Conservation (phyloP, 192 early-diverging fungal genomes). For the Podila epigama region DNA sequence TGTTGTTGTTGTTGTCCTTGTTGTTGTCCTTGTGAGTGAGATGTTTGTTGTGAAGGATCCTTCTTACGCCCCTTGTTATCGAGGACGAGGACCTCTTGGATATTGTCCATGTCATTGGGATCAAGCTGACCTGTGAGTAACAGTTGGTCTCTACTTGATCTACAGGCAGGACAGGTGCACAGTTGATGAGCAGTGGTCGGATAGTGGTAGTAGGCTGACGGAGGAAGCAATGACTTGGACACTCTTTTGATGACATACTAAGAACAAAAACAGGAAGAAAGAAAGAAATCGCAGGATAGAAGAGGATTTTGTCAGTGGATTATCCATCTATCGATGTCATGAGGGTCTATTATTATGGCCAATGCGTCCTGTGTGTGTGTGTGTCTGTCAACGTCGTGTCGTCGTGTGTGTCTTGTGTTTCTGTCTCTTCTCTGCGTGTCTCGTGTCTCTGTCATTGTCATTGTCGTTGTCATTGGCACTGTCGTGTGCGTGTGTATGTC, state of each 20-base stretch:
- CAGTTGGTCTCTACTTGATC: slow-evolving; percentile 33
- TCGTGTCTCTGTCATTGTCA: too few relatives aligned
- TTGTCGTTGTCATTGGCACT: too few relatives aligned
- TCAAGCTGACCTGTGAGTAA: slow-evolving; percentile 32
- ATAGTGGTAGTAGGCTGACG: slow-evolving; percentile 48
- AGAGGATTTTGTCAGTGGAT: too few relatives aligned
- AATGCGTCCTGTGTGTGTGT: too few relatives aligned
- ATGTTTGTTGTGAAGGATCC: slow-evolving; percentile 27
- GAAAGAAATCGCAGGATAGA: not conserved
- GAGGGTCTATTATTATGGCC: too few relatives aligned
- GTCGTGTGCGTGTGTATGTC: too few relatives aligned
- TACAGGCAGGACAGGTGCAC: slow-evolving; percentile 47
- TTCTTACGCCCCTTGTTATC: slow-evolving; percentile 39
- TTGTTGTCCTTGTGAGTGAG: slow-evolving; percentile 6
- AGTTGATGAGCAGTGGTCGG: slow-evolving; percentile 44
- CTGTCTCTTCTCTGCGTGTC: too few relatives aligned
- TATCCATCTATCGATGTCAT: too few relatives aligned
- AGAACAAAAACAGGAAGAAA: not conserved
- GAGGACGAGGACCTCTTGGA: slow-evolving; percentile 40
- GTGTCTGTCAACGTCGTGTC: too few relatives aligned
- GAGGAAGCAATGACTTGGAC: slow-evolving; percentile 37
- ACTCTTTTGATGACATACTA: slow-evolving; percentile 48
- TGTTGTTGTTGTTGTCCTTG: not conserved
- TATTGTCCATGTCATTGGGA: slow-evolving; percentile 19
- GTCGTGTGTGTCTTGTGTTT: too few relatives aligned